Conservation (phyloP, 1,284 basidiomycete genomes). For the Irpex sp. region DNA sequence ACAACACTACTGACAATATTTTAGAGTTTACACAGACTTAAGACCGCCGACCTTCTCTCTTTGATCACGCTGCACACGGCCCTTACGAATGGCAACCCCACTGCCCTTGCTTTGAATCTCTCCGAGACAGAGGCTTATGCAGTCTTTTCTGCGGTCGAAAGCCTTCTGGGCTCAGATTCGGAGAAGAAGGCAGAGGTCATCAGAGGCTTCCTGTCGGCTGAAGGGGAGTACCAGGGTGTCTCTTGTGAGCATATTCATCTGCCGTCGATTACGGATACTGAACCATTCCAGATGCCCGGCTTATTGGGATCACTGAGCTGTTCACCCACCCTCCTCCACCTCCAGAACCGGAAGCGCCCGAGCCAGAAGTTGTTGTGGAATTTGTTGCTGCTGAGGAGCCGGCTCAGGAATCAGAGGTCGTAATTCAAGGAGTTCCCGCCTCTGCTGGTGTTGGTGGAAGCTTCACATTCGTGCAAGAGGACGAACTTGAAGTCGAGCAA, state of each 20-base stretch:
- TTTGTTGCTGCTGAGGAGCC: constrained; percentile 10
- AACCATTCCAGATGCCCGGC: constrained; percentile 44
- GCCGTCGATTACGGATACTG: neutral
- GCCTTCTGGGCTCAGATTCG: constrained; percentile 49
- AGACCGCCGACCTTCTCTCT: constrained; percentile 50
- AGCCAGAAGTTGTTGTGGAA: constrained; percentile 7
- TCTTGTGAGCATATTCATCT: constrained; percentile 44
- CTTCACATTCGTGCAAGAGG: constrained; percentile 76
- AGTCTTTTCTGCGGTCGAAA: constrained; percentile 47
- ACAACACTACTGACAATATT: constrained; percentile 4
- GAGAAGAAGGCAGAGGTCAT: constrained; percentile 48
- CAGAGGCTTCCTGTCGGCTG: constrained; percentile 49
- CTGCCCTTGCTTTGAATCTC: constrained; percentile 41
- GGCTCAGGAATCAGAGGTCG: constrained; percentile 21
- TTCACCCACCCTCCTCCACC: constrained; percentile 41
- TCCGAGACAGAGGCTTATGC: constrained; percentile 50
- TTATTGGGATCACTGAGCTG: constrained; percentile 51
- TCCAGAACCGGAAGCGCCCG: constrained; percentile 7
- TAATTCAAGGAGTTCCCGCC: constrained; percentile 33
- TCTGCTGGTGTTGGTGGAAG: constrained; percentile 40
- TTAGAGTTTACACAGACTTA: constrained; percentile 38
- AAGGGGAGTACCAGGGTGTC: constrained; percentile 55
- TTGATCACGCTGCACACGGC: constrained; percentile 63
- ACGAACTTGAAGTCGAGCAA: constrained; percentile 54
- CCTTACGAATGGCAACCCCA: constrained; percentile 44